These are phyloP conservation scores for Yamadazyma kitorensis DNA, from an alignment of 805 yeast genomes.

Conservation along the genomic window DNA sequence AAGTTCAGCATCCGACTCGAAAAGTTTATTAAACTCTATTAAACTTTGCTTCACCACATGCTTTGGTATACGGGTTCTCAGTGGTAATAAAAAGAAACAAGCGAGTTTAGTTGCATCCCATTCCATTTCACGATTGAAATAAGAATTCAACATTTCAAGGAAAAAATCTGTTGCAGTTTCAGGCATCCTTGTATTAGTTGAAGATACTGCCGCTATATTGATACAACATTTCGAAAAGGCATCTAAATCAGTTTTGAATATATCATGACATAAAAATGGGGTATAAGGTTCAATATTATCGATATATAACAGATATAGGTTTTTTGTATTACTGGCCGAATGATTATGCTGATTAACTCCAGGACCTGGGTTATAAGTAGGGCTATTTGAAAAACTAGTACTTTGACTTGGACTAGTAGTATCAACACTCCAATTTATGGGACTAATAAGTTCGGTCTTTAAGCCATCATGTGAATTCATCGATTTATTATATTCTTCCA, in stretches of 20 bases:
- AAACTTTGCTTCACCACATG: conserved; percentile 8
- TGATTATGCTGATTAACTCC: no score
- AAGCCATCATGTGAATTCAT: no score
- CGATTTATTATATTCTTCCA: conserved; percentile 11
- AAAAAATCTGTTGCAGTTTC: conserved; percentile 10
- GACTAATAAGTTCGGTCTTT: no score
- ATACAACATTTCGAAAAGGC: conserved; percentile 18
- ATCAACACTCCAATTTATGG: no score
- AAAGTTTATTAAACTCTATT: conserved; percentile 13
- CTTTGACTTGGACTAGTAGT: no score
- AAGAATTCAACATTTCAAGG: conserved; percentile 5
- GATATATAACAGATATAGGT: conserved; percentile 11
- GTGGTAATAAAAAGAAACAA: conserved; percentile 19
- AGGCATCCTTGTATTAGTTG: conserved; percentile 10
- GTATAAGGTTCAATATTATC: conserved; percentile 17
- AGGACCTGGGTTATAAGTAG: no score
- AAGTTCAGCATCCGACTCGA: conserved; percentile 1
- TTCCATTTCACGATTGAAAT: conserved; percentile 5
- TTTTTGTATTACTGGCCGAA: no score
- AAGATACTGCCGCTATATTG: conserved; percentile 14
- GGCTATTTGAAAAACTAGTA: no score
- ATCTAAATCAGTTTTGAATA: conserved; percentile 12
- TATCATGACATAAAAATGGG: conserved; percentile 15
- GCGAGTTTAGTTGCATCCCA: conserved; percentile 15
- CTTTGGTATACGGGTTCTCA: conserved; percentile 11